Conservation (phyloP, 805 yeast species). For the Isabelozyma heimii region DNA sequence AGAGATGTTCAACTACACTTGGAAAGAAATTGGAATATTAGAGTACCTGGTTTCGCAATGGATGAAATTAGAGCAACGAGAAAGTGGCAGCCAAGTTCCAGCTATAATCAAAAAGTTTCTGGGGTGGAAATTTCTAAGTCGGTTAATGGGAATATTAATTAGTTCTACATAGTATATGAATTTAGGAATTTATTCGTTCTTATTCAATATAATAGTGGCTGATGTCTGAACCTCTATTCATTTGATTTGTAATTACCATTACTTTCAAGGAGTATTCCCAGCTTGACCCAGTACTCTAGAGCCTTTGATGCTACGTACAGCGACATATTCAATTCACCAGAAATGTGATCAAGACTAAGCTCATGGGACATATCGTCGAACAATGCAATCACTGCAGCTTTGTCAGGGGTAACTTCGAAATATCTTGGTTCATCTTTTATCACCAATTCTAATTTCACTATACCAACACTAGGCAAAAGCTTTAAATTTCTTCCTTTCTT, state of each 20-base stretch:
- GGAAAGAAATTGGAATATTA: constrained; percentile 91
- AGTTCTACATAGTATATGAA: neutral
- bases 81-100: constrained; percentile 63
- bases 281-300: constrained; percentile 61
- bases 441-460: constrained; percentile 57
- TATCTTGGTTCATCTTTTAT: constrained; percentile 6
- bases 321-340: constrained; percentile 39
- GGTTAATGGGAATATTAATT: constrained; percentile 47
- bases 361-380: constrained; percentile 40
- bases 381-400: constrained; percentile 59
- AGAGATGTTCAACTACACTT: constrained; percentile 88
- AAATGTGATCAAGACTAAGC: constrained; percentile 31
- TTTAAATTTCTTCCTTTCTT: constrained; percentile 60
- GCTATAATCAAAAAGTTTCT: constrained; percentile 63
- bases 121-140: constrained; percentile 67
- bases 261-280: constrained; percentile 49
- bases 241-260: constrained; percentile 34
- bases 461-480: constrained; percentile 58
- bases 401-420: constrained; percentile 62
- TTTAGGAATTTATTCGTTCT: neutral
- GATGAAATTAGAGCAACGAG: constrained; percentile 84
- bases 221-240: constrained; percentile 23
- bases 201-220: neutral
- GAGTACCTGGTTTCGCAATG: constrained; percentile 88
- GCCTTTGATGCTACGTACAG: constrained; percentile 34